These are phyloP conservation scores for Cucumis melo DNA, from an alignment of 306 rosid genomes.

Conservation along the genomic window DNA sequence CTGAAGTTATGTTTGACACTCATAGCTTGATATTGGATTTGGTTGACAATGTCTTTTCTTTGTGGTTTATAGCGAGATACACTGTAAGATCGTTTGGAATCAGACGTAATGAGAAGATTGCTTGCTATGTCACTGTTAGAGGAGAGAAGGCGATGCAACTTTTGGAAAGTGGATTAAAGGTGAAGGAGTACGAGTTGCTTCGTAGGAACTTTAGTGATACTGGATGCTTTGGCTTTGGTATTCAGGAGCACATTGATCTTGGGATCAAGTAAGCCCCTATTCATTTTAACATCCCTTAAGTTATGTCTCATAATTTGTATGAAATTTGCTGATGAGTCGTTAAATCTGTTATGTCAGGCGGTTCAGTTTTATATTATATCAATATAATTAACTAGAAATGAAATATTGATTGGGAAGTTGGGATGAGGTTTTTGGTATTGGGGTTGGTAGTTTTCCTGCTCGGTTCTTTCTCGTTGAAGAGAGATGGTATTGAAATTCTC, in stretches of 20 bases:
- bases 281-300: background rate
- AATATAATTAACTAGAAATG: background rate
- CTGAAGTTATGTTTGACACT: background rate
- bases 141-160: conserved; percentile 89
- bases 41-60: background rate
- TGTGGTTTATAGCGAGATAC: conserved; percentile 43
- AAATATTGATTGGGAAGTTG: background rate
- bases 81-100: conserved; percentile 75
- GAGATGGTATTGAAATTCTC: background rate
- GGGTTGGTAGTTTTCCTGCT: background rate
- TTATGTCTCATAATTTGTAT: background rate
- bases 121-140: conserved; percentile 77
- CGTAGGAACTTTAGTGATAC: conserved; percentile 78
- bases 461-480: background rate
- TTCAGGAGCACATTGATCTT: conserved; percentile 76
- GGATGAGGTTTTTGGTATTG: background rate
- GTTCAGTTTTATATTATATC: background rate
- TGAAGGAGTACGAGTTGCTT: conserved; percentile 65
- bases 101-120: conserved; percentile 78
- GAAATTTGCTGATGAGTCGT: background rate
- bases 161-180: conserved; percentile 77
- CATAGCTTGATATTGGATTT: background rate
- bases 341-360: background rate
- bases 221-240: conserved; percentile 80
- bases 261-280: conserved; percentile 64